Percentiles rank a stretch among this genome's conserved stretches.
These are phyloP conservation scores for Monosporozyma siamensis DNA, from an alignment of 805 yeast species.

Conservation along the genomic window DNA sequence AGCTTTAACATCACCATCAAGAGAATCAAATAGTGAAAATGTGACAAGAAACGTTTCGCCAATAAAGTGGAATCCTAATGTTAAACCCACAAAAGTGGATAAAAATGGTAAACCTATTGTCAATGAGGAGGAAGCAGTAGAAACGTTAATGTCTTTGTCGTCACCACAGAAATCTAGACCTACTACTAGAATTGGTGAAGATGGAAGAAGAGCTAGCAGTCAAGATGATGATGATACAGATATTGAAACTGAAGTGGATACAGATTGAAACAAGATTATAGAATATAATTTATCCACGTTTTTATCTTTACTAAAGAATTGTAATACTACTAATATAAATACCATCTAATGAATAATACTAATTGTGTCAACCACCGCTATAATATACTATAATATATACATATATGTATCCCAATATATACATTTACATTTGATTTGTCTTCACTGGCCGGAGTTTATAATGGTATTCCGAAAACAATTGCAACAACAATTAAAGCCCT, in stretches of 20 bases:
- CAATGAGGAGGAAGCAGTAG: conserved; percentile 36
- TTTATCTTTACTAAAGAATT: no score
- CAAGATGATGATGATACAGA: conserved; percentile 5
- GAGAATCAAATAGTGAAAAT: neutral
- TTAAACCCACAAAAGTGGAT: neutral
- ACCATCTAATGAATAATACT: no score
- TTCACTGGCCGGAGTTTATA: no score
- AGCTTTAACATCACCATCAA: conserved; percentile 24
- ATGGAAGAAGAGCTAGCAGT: neutral
- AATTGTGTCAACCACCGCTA: no score
- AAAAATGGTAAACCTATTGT: neutral
- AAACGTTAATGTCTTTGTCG: conserved; percentile 35
- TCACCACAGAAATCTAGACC: conserved; percentile 27
- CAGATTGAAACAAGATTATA: no score
- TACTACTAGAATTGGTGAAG: conserved; percentile 5
- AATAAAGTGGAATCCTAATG: conserved; percentile 3
- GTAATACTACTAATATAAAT: no score
- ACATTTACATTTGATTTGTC: no score
- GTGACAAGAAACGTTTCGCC: conserved; percentile 3
- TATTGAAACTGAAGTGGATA: conserved; percentile 7
- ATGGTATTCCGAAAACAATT: no score
- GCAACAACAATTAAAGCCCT: no score
- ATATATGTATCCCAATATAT: no score
- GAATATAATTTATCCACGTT: no score
- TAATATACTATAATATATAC: no score